Base-by-base conservation (phyloP, 2,329 filamentous ascomycete species). In the Esteya vermicola region DNA sequence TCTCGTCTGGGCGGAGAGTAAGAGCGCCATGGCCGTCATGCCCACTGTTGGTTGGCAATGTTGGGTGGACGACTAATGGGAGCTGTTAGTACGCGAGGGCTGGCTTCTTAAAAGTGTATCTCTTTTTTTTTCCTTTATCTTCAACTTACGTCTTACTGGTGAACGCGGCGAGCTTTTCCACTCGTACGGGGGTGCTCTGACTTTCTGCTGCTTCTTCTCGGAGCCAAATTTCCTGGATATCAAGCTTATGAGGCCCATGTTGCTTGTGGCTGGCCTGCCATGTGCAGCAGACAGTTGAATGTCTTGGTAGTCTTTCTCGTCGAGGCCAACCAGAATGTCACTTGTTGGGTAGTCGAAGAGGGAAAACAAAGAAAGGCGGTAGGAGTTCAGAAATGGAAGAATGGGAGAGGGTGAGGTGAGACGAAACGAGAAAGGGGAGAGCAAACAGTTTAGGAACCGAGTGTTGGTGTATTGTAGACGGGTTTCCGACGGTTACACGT, bases 191-290 rank as follows among this genome's bases (percentile, higher is more conserved):
- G 47, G 48, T 4, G 49, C 41, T 40, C 47, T 51, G 8, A 47
- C 9, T 5, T 42, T 36, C 12, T 45, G 36, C 18, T 28, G 37
- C 6, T 26, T 38, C 40, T 50, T 54, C 19, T 50, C 46, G 14
- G 43, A 33, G 19, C 44, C 33, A 12, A 47, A 27, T 37, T 49
- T 55, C 33, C 44, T 50, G 6, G 50, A 46, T 27, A 58, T 36
- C 26, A 58, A 52, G 46, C 50, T 53, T 34, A 58, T 43, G 39
- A 58, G 45, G 39, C 55, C 55, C 55, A 58, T 58, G 36, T 36
- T 48, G 36, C 33, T 35, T 10, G 31, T 30, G 33, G 28, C n/a
- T 20, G 26, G 33, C 31, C 43, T 49, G 46, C 47, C 47, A 48
- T 49, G 44, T 31, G 28, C 13, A 31, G 28, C 25, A 26, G 25